A percentile compares a stretch with the other conserved stretches of the same genome.
Evolutionary conservation across 2,329 filamentous ascomycete genomes (phyloP).

Genomic region (Aspergillus fischeri): DNA sequence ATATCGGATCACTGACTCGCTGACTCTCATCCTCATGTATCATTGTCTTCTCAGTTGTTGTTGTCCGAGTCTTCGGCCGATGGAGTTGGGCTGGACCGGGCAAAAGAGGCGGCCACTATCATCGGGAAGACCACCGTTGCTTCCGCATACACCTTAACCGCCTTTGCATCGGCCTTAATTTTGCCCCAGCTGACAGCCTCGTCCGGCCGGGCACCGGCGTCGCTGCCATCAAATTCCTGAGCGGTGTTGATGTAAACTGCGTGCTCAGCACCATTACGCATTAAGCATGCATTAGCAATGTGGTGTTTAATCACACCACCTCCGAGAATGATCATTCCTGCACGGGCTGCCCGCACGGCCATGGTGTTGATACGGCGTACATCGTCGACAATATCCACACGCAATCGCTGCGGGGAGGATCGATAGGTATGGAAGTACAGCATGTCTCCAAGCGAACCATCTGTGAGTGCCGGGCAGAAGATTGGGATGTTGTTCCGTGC

Average conservation of each 20-base stretch:
- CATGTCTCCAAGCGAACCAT: constrained; percentile 96
- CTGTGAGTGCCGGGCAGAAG: constrained; percentile 93
- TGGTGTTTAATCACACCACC: constrained; percentile 97
- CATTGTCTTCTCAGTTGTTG: not conserved
- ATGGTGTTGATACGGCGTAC: constrained; percentile 91
- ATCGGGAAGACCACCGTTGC: constrained; percentile 64
- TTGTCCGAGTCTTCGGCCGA: constrained; percentile 7
- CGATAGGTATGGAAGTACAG: constrained; percentile 98
- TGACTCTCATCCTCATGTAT: too few species aligned
- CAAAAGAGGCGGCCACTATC: constrained; percentile 64
- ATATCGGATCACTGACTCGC: too few species aligned
- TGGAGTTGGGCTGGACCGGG: constrained; percentile 33
- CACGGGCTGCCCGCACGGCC: constrained; percentile 77
- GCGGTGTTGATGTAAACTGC: constrained; percentile 98
- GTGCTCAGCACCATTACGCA: constrained; percentile 95
- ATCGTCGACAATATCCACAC: constrained; percentile 89
- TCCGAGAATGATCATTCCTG: constrained; percentile 92
- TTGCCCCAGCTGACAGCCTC: constrained; percentile 99
- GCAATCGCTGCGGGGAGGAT: constrained; percentile 72
- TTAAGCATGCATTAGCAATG: constrained; percentile 94
- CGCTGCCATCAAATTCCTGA: constrained; percentile 95
- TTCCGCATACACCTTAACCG: constrained; percentile 80
- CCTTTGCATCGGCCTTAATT: constrained; percentile 83
- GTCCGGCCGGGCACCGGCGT: constrained; percentile 89
- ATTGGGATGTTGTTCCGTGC: constrained; percentile 95